Conservation (phyloP, 306 rosid species). For the Citrullus mucosospermus region DNA sequence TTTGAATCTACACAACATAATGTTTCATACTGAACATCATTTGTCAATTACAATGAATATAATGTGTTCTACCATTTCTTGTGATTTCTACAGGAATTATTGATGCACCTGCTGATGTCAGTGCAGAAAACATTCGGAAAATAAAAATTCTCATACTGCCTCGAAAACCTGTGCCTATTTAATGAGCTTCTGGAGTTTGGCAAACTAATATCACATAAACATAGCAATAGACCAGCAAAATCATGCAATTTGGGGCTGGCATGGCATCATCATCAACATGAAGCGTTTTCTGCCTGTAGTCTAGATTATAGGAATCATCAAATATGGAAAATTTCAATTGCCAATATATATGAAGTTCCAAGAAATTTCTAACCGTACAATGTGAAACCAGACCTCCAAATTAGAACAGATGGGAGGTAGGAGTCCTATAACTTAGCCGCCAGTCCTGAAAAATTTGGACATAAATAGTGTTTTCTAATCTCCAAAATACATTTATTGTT, state of each 20-base stretch:
- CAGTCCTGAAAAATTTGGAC: constrained; percentile 3
- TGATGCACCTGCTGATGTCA: background rate
- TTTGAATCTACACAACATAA: too few relatives aligned
- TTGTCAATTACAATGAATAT: background rate
- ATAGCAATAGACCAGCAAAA: background rate
- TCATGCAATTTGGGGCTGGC: background rate
- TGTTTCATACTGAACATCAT: background rate
- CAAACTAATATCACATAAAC: background rate
- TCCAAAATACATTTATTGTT: background rate
- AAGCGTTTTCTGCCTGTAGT: background rate
- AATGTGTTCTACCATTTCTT: too few relatives aligned
- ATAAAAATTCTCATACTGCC: too few relatives aligned
- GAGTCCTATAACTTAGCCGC: background rate
- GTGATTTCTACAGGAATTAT: background rate
- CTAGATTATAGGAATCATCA: background rate
- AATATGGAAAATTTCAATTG: background rate
- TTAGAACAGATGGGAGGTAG: background rate
- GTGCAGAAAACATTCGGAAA: background rate
- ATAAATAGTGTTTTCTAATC: background rate
- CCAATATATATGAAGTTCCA: background rate
- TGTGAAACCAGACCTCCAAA: background rate
- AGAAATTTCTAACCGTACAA: background rate
- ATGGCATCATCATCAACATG: background rate
- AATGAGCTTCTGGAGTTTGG: background rate
- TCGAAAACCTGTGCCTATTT: background rate